Evolutionary conservation across 225 moss, liverwort and hornwort genomes (phyloP), one percentile per base, ranked within the genome.

Genomic region (Pseudoscleropodium purum): DNA sequence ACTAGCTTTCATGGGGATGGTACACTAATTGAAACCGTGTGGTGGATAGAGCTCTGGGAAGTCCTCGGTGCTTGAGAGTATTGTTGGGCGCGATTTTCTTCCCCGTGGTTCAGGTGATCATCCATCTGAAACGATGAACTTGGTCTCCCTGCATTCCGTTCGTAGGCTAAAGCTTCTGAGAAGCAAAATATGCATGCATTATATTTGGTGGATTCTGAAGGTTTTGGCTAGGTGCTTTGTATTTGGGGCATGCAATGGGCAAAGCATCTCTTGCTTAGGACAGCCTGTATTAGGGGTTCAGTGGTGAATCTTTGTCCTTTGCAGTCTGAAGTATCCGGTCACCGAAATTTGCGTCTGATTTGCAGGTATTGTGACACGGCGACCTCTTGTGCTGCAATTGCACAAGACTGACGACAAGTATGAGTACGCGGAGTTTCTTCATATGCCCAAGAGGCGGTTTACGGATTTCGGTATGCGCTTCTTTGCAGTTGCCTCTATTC

Each of bases 21-120:
- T 84, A 11, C 33, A 70, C 75, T 91, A 79, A 92, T 78, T 47
- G 37, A 18, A 87, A 8, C 27, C 11, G 16, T 91, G 63, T 87
- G 43, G 64, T 91, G 51, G 59, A 86, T 94, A 96, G 96, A 97
- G 97, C 93, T 98, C 97, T 89, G 98, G 98, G 52, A 98, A 98
- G 92, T 98, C 98, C 27, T 98, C 97, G 47, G 98, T 98, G 87
- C 92, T 98, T 43, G 98, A 98, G 94, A 98, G 98, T 90, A 97
- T 98, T 90, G 97, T 98, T 43, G 98, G 97, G 57, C 92, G 97
- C 75, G 98, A 98, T 85, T 98, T 98, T 85, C 94, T 98, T 90
- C 97, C 96, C 84, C 94, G 98, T 82, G 98, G 98, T 91, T 98
- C 97, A 90, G 96, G 96, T 95, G 90, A 78, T 74, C 76, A 76